Percentiles rank a stretch among this genome's conserved stretches.
phyloP scores from a whole-genome alignment of 2,329 filamentous ascomycete species.

The Lasiodiplodia theobromae region DNA sequence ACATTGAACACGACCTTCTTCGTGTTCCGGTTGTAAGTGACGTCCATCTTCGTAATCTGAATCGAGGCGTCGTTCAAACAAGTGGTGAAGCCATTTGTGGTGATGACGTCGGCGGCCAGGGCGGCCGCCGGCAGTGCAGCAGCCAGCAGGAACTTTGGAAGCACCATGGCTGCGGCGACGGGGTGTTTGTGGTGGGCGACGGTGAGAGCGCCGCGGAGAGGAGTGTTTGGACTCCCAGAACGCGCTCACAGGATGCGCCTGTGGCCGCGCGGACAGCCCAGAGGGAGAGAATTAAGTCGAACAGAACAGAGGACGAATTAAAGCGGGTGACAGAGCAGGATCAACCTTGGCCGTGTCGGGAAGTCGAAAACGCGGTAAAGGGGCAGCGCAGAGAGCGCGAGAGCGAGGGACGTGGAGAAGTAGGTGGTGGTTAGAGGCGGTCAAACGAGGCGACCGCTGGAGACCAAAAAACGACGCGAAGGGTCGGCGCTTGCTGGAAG shows the following conservation, averaged over 20 bases:
- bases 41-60: constrained; percentile 74
- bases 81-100: constrained; percentile 79
- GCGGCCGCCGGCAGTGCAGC: constrained; percentile 54
- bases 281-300: constrained; percentile 13
- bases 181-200: constrained; percentile 12
- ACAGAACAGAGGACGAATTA: constrained; percentile 24
- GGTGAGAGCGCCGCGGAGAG: constrained; percentile 26
- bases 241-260: constrained; percentile 25
- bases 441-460: constrained; percentile 25
- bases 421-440: constrained; percentile 8
- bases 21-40: constrained; percentile 78
- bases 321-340: constrained; percentile 20
- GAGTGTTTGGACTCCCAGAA: constrained; percentile 15
- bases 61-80: constrained; percentile 70
- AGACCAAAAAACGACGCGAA: background rate
- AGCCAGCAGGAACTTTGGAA: constrained; percentile 47
- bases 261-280: constrained; percentile 18
- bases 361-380: constrained; percentile 24
- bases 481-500: constrained; percentile 19
- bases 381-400: constrained; percentile 17
- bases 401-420: constrained; percentile 25
- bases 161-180: constrained; percentile 42
- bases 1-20: constrained; percentile 82
- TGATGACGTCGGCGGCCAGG: constrained; percentile 73
- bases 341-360: constrained; percentile 23